Conservation (phyloP, 75 land plant species). For the Picea glauca region DNA sequence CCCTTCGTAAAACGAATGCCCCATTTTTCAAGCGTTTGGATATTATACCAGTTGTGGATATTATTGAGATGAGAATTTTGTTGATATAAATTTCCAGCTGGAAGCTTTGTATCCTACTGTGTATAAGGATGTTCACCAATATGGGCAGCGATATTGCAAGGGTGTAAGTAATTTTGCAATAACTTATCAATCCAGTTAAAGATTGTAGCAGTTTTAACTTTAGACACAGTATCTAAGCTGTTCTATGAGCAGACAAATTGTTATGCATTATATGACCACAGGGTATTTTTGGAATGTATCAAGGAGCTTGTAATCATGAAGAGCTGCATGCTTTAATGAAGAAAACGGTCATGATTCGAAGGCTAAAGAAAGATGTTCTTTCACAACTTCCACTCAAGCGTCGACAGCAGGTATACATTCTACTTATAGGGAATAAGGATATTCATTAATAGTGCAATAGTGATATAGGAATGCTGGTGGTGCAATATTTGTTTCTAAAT, state of each 20-base stretch:
- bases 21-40: background rate
- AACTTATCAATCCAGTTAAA: background rate
- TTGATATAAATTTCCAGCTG: constrained; percentile 40
- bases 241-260: background rate
- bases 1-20: too few species aligned
- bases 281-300: constrained; percentile 89
- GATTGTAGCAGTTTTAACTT: background rate
- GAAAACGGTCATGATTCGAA: constrained; percentile 91
- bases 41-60: background rate
- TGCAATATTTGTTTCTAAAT: background rate
- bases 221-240: background rate
- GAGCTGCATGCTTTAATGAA: constrained; percentile 94
- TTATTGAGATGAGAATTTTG: constrained; percentile 3
- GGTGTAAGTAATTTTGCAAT: constrained; percentile 63
- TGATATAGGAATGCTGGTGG: background rate
- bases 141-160: constrained; percentile 92
- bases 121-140: constrained; percentile 81
- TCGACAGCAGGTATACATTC: constrained; percentile 72
- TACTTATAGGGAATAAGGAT: background rate
- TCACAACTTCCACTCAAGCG: constrained; percentile 86
- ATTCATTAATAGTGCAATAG: background rate
- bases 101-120: constrained; percentile 87
- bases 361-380: constrained; percentile 93
- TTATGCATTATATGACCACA: constrained; percentile 9
- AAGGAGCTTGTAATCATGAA: constrained; percentile 91